A percentile compares a stretch with the other conserved stretches of the same genome.
Conservation (phyloP, 208 protist genomes). For the Endotrypanum monterogeii region DNA sequence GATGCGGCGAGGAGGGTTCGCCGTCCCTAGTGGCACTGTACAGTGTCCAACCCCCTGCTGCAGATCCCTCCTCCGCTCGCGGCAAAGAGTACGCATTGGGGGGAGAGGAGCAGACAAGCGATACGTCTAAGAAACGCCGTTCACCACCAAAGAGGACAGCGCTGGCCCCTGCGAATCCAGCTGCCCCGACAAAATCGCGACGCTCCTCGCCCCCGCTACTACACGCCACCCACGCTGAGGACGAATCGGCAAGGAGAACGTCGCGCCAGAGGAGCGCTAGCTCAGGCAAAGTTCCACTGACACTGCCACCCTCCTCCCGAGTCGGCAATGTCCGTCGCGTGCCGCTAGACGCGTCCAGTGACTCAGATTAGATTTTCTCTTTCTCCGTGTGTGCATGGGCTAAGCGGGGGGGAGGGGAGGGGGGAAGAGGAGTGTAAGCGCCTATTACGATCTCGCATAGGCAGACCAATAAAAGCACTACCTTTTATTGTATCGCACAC, state of each 20-base stretch:
- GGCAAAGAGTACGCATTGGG: background rate
- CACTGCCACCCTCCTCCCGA: constrained; percentile 30
- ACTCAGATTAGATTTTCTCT: constrained; percentile 28
- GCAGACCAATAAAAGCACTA: background rate
- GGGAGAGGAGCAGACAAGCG: background rate
- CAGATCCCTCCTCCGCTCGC: background rate
- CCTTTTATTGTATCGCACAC: background rate
- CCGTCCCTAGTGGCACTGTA: constrained; percentile 22
- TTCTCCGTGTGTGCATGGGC: too few species aligned
- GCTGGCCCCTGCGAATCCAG: background rate
- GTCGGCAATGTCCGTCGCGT: constrained; percentile 24
- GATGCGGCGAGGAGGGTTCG: constrained; percentile 7
- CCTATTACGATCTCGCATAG: background rate
- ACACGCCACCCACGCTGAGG: background rate
- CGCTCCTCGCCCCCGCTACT: background rate
- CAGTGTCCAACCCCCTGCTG: background rate
- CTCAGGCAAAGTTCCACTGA: constrained; percentile 24
- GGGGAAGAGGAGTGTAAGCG: constrained; percentile 10
- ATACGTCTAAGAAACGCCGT: constrained; percentile 21
- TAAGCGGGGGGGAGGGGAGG: background rate
- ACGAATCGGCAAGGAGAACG: background rate
- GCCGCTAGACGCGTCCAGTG: constrained; percentile 46
- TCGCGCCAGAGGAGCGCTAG: constrained; percentile 11
- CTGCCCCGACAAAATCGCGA: background rate
- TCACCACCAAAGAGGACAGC: constrained; percentile 16